Percentiles rank a stretch among this genome's conserved stretches.
Evolutionary conservation across 2,329 filamentous ascomycete genomes (phyloP).

Genomic region (Ambrosiella cleistominuta): DNA sequence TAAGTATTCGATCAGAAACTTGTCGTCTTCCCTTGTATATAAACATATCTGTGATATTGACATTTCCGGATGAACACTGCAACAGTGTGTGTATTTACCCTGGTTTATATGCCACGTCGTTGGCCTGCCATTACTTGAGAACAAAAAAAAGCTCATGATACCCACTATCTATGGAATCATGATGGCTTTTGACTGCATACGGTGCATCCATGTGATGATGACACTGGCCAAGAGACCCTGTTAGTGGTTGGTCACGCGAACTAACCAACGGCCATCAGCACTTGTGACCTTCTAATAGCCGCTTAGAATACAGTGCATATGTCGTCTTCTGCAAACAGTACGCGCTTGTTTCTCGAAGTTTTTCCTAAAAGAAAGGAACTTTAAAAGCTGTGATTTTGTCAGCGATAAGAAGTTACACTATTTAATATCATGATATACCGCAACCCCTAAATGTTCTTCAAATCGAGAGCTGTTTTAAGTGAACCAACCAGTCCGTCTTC

Average conservation of each 20-base stretch:
- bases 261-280: background rate
- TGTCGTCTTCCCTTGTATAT: background rate
- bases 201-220: background rate
- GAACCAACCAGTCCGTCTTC: background rate
- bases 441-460: too few relatives aligned
- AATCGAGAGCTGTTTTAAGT: too few relatives aligned
- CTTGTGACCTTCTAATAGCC: background rate
- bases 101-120: background rate
- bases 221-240: background rate
- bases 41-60: background rate
- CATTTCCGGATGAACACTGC: background rate
- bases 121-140: background rate
- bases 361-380: background rate
- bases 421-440: too few relatives aligned
- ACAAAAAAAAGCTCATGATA: background rate
- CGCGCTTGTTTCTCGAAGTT: background rate
- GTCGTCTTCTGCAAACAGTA: background rate
- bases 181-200: background rate
- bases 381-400: background rate
- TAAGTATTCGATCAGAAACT: background rate
- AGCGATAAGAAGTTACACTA: background rate
- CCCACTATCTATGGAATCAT: background rate
- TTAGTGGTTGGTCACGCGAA: background rate
- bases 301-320: background rate
- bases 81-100: background rate